Evolutionary conservation across 2,329 filamentous ascomycete species (phyloP).

Genomic region (Cyphellophora attinorum): DNA sequence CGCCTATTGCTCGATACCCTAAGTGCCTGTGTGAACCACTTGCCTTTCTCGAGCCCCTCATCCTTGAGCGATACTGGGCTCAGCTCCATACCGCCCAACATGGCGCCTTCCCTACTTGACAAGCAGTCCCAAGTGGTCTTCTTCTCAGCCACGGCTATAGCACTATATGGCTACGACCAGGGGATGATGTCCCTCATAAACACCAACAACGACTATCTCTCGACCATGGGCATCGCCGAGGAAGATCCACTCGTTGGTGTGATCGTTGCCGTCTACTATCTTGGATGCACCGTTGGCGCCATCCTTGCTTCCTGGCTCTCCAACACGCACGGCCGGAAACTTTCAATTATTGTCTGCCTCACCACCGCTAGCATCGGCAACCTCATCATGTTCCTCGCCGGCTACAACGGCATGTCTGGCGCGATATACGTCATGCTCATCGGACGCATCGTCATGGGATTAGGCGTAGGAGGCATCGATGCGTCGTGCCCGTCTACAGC

Average conservation of each 20-base stretch:
- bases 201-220: conserved; percentile 45
- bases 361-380: conserved; percentile 46
- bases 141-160: conserved; percentile 45
- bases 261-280: conserved; percentile 53
- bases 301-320: conserved; percentile 48
- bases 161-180: conserved; percentile 42
- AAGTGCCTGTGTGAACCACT: no score
- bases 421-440: conserved; percentile 40
- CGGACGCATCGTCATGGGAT: conserved; percentile 43
- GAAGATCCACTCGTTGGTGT: conserved; percentile 46
- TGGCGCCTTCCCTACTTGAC: conserved; percentile 14
- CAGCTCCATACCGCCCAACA: no score
- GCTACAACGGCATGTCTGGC: conserved; percentile 29
- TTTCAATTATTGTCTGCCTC: conserved; percentile 46
- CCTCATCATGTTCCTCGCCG: conserved; percentile 50
- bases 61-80: no score
- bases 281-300: conserved; percentile 50
- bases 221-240: conserved; percentile 45
- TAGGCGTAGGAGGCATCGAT: conserved; percentile 45
- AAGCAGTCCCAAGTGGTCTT: conserved; percentile 41
- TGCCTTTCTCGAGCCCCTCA: no score
- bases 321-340: conserved; percentile 45
- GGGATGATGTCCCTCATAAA: conserved; percentile 49
- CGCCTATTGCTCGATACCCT: no score
- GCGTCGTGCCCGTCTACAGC: conserved; percentile 51